Conservation (phyloP, 2,329 filamentous ascomycete genomes). For the Leptodontidium sp. region DNA sequence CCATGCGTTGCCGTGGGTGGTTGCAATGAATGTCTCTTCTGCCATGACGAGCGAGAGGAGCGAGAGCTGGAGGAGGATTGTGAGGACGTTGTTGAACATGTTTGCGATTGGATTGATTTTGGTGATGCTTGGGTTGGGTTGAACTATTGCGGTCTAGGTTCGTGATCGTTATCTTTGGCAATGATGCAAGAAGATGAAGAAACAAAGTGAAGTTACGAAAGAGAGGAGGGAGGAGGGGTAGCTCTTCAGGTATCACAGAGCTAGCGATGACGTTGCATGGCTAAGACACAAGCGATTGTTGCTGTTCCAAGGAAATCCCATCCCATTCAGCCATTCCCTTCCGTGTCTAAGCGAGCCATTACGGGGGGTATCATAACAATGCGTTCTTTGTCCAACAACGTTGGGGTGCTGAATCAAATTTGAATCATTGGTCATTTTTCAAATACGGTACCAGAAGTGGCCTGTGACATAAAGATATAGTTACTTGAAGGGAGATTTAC, state of each 20-base stretch:
- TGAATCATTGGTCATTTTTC: too few relatives aligned
- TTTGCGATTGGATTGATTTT: neutral
- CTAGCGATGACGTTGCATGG: conserved; percentile 6
- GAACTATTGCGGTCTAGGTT: neutral
- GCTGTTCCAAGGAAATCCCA: conserved; percentile 17
- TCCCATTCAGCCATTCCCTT: neutral
- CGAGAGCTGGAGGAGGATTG: conserved; percentile 51
- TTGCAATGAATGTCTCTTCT: conserved; percentile 43
- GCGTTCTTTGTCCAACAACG: too few relatives aligned
- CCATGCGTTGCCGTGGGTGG: conserved; percentile 54
- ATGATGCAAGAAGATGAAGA: neutral
- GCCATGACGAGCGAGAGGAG: conserved; percentile 58
- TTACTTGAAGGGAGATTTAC: too few relatives aligned
- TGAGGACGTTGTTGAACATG: conserved; percentile 26
- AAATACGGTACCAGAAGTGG: too few relatives aligned
- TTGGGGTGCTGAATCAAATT: too few relatives aligned
- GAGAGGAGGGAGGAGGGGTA: neutral
- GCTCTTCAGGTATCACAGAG: neutral
- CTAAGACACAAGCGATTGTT: conserved; percentile 5
- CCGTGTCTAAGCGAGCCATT: too few relatives aligned
- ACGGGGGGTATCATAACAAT: too few relatives aligned
- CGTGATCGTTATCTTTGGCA: neutral
- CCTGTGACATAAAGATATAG: too few relatives aligned
- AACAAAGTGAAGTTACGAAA: too few relatives aligned
- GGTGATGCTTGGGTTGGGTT: too few relatives aligned